phyloP scores from a whole-genome alignment of 2,329 filamentous ascomycete species.

The Apiospora rasikravindrae region DNA sequence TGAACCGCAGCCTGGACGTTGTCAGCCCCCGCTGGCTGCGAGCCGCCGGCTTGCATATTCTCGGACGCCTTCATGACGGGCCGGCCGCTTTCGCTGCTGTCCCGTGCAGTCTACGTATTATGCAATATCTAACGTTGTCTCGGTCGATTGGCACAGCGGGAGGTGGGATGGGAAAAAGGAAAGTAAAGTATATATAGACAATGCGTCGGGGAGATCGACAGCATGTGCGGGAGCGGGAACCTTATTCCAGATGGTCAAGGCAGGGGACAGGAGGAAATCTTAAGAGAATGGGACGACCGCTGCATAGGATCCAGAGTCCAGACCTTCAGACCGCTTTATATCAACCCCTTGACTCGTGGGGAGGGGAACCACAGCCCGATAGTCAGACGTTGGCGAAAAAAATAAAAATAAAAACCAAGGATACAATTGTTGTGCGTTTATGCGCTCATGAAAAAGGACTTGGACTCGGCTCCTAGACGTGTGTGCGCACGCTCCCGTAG shows the following conservation, averaged over 20 bases:
- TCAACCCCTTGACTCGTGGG: conserved; percentile 11
- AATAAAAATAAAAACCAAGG: background rate
- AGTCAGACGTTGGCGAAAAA: conserved; percentile 2
- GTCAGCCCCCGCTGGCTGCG: conserved; percentile 30
- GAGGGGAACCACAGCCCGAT: conserved; percentile 1
- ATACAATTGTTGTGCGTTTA: background rate
- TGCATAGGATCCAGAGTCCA: conserved; percentile 7
- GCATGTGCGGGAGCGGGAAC: conserved; percentile 4
- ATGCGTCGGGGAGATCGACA: background rate
- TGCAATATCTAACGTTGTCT: background rate
- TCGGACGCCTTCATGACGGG: conserved; percentile 29
- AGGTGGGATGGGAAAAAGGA: background rate
- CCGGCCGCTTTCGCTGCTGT: conserved; percentile 1
- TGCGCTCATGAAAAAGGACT: background rate
- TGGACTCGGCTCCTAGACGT: background rate
- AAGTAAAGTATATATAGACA: conserved; percentile 6
- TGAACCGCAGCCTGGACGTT: conserved; percentile 53
- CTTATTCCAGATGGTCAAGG: background rate
- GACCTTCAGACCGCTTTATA: conserved; percentile 17
- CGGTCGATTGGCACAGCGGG: background rate
- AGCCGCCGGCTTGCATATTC: conserved; percentile 24
- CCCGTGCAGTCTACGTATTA: background rate
- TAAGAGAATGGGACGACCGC: conserved; percentile 5
- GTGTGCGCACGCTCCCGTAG: background rate
- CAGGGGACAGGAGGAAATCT: background rate